Evolutionary conservation across 768 basidiomycete species (phyloP).

Genomic region (Coprinellus aureogranulatus): DNA sequence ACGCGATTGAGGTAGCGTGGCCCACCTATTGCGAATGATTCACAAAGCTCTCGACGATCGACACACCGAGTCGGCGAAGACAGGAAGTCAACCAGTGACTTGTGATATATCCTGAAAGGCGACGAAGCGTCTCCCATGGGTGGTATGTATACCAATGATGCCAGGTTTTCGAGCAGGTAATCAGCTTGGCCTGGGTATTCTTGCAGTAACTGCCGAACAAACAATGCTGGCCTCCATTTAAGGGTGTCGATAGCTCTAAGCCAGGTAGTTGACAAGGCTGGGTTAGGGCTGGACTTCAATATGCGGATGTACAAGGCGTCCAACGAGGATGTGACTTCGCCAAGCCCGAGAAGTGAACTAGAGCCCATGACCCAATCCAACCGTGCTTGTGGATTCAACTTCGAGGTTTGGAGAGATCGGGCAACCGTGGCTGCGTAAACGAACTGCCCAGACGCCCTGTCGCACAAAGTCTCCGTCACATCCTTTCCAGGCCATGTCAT

Average conservation of each 20-base stretch:
- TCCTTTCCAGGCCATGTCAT: not conserved
- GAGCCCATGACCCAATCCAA: constrained; percentile 5
- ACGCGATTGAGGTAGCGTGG: no score
- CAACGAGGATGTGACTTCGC: not conserved
- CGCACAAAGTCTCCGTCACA: not conserved
- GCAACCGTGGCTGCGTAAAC: constrained; percentile 16
- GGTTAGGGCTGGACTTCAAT: not conserved
- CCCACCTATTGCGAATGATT: no score
- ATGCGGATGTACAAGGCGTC: constrained; percentile 3
- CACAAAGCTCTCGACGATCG: no score
- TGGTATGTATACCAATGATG: not conserved
- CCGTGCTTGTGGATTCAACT: constrained; percentile 10
- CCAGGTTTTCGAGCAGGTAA: not conserved
- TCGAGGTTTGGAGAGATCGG: constrained; percentile 5
- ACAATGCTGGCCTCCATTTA: not conserved
- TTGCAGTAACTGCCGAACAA: not conserved
- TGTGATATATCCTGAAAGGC: not conserved
- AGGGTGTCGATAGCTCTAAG: not conserved
- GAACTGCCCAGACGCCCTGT: constrained; percentile 13
- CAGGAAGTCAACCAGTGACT: not conserved
- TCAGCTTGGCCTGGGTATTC: not conserved
- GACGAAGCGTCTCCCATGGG: not conserved
- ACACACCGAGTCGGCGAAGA: no score
- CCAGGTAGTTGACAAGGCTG: not conserved
- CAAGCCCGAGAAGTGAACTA: no score